Percentiles rank a stretch among this genome's conserved stretches.
phyloP scores from a whole-genome alignment of 768 basidiomycete genomes.

The Chalciporus pseudorubinellus region DNA sequence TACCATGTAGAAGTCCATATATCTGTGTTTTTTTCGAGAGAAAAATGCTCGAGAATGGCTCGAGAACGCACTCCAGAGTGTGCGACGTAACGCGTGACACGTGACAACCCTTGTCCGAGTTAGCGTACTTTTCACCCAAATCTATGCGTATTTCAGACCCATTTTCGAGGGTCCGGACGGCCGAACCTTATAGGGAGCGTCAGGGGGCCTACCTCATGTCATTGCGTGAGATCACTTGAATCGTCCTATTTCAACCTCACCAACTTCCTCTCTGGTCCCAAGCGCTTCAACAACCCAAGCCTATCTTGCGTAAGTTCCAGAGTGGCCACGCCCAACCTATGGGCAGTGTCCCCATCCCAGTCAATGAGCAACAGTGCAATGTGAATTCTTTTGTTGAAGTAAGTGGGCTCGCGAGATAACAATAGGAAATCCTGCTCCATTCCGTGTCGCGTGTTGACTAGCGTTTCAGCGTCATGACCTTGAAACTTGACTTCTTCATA shows the following conservation, averaged over 20 bases:
- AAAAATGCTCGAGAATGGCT: no score
- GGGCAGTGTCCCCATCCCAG: background rate
- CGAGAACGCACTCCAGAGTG: no score
- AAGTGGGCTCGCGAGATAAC: background rate
- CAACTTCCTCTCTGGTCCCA: background rate
- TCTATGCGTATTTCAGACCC: no score
- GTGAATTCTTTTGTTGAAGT: background rate
- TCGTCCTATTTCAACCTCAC: background rate
- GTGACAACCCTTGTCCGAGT: no score
- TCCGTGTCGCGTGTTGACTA: background rate
- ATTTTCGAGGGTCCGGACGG: no score
- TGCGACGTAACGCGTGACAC: no score
- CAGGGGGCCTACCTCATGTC: no score
- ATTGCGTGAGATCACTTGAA: no score
- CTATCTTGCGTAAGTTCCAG: background rate
- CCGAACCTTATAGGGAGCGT: no score
- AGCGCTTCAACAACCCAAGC: background rate
- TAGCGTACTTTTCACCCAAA: no score
- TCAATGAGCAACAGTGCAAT: constrained; percentile 5
- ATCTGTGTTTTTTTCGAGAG: no score
- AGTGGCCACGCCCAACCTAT: constrained; percentile 1
- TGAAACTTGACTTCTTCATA: background rate
- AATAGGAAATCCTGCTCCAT: constrained; percentile 1
- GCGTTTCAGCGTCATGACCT: background rate
- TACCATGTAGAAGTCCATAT: no score